Percentiles rank a stretch among this genome's conserved stretches.
Conservation (phyloP, 805 yeast genomes). For the Saccharomycopsis javanensis region DNA sequence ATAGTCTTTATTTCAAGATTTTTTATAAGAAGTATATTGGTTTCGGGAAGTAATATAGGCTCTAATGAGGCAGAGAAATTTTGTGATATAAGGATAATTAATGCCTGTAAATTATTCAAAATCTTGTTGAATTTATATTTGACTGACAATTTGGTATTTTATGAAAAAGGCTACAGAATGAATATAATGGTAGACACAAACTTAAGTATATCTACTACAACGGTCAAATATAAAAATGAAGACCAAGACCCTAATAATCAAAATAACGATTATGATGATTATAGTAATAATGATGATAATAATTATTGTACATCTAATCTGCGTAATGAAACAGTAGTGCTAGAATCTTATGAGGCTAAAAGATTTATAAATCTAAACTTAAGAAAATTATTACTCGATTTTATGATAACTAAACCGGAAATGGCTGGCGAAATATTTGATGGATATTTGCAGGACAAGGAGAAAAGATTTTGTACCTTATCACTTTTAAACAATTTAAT, state of each 20-base stretch:
- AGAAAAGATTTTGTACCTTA: slow-evolving; percentile 5
- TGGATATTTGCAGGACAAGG: slow-evolving; percentile 12
- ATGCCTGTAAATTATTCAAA: slow-evolving; percentile 13
- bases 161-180: slow-evolving; percentile 2
- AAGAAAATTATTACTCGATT: slow-evolving; percentile 14
- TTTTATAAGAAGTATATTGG: slow-evolving; percentile 8
- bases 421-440: slow-evolving; percentile 13
- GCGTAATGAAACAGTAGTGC: not conserved
- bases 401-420: slow-evolving; percentile 14
- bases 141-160: slow-evolving; percentile 8
- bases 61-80: not conserved
- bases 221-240: not conserved
- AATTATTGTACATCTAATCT: not conserved
- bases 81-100: slow-evolving; percentile 1
- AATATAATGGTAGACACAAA: slow-evolving; percentile 1
- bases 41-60: not conserved
- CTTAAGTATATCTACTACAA: slow-evolving; percentile 4
- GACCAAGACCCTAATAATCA: no score
- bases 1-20: slow-evolving; percentile 12
- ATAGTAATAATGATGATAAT: not conserved
- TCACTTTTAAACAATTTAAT: not conserved
- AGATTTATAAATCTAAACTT: slow-evolving; percentile 17
- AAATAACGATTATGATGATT: not conserved
- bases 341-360: slow-evolving; percentile 17
- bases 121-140: slow-evolving; percentile 13